These are phyloP conservation scores for Silene noctiflora DNA, from an alignment of 179 eudicot genomes.

Conservation along the genomic window DNA sequence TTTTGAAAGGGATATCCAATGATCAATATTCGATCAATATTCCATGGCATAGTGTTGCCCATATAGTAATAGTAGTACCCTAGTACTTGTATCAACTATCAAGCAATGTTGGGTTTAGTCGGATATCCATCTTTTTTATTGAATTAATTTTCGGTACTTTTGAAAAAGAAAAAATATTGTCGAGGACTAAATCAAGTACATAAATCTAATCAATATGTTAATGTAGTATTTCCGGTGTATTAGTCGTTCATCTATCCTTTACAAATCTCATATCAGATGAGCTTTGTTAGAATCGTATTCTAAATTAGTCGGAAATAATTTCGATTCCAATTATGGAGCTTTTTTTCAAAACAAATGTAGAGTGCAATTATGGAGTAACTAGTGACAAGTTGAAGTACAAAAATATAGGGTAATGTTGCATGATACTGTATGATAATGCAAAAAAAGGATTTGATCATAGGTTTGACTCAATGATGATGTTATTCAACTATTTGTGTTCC, in stretches of 20 bases:
- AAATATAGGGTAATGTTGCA: conserved; percentile 14
- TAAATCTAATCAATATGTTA: too few relatives aligned
- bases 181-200: too few relatives aligned
- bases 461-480: conserved; percentile 31
- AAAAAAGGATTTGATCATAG: conserved; percentile 17
- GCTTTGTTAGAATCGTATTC: too few relatives aligned
- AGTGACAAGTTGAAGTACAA: conserved; percentile 22
- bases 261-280: too few relatives aligned
- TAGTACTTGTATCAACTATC: too few relatives aligned
- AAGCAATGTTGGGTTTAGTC: background rate
- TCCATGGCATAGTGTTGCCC: conserved; percentile 21
- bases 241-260: too few relatives aligned
- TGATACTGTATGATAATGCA: conserved; percentile 27
- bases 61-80: conserved; percentile 3
- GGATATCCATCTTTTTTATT: background rate
- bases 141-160: background rate
- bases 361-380: background rate
- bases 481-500: conserved; percentile 14
- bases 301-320: too few relatives aligned
- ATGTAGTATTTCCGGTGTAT: too few relatives aligned
- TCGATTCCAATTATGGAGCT: background rate
- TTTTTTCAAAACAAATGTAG: background rate
- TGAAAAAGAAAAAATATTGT: background rate
- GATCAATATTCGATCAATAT: conserved; percentile 30
- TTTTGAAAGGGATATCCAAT: conserved; percentile 20